Conservation (phyloP, 306 rosid species). For the Sechiopsis laciniata region DNA sequence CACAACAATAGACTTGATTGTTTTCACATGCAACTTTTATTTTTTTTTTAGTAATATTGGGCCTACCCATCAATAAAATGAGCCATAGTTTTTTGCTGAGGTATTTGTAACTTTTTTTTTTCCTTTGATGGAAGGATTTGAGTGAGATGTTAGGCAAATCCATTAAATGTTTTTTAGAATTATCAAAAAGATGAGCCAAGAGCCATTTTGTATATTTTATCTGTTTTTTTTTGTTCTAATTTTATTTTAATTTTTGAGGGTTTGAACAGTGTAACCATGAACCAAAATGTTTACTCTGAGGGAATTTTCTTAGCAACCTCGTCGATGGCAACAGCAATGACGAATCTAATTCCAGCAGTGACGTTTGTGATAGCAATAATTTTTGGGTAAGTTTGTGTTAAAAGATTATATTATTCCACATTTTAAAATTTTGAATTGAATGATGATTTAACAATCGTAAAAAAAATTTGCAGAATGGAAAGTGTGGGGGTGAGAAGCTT, state of each 20-base stretch:
- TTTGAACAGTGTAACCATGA: conserved; percentile 45
- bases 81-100: background rate
- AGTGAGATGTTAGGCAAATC: too few relatives aligned
- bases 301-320: conserved; percentile 58
- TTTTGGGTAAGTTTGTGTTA: conserved; percentile 40
- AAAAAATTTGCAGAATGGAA: conserved; percentile 39
- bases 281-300: conserved; percentile 59
- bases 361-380: conserved; percentile 54
- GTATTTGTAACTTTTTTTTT: too few relatives aligned
- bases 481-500: conserved; percentile 37
- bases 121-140: too few relatives aligned
- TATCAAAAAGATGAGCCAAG: background rate
- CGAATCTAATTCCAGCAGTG: conserved; percentile 56
- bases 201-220: background rate
- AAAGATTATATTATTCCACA: background rate
- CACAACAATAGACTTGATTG: too few relatives aligned
- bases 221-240: background rate
- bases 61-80: background rate
- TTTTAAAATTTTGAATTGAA: background rate
- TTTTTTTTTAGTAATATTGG: background rate
- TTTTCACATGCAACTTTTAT: background rate
- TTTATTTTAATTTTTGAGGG: background rate
- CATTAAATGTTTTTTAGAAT: background rate
- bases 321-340: conserved; percentile 56
- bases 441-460: background rate